Conservation (phyloP, 352 stramenopile species). For the Elongisporangium senticosum region DNA sequence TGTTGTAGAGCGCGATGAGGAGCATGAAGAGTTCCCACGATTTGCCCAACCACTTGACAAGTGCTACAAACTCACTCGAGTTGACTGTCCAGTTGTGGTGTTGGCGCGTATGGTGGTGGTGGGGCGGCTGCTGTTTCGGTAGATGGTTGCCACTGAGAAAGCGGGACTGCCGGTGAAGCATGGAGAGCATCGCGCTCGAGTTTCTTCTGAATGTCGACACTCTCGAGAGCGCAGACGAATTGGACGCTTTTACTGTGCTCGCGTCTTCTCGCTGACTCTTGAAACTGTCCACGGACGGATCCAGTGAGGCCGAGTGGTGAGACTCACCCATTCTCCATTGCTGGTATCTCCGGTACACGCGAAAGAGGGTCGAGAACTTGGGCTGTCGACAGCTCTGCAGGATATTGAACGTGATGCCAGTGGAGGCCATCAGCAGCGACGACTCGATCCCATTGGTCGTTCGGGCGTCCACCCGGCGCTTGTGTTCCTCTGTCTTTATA, state of each 20-base stretch:
- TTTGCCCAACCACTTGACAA: constrained; percentile 31
- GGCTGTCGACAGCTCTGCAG: constrained; percentile 42
- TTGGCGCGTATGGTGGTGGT: neutral
- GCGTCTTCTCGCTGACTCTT: neutral
- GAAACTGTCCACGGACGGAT: neutral
- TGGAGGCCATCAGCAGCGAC: constrained; percentile 8
- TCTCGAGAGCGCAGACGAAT: neutral
- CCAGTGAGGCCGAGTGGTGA: neutral
- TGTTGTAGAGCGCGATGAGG: constrained; percentile 36
- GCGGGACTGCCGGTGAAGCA: neutral
- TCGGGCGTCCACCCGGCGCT: neutral
- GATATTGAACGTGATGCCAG: constrained; percentile 52
- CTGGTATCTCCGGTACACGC: constrained; percentile 33
- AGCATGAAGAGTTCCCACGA: constrained; percentile 49
- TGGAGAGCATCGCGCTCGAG: neutral
- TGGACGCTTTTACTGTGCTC: neutral
- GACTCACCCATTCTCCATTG: constrained; percentile 18
- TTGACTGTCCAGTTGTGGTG: constrained; percentile 8
- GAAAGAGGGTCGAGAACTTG: constrained; percentile 36
- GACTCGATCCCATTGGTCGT: constrained; percentile 17
- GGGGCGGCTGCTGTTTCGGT: neutral
- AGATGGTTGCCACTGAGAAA: neutral
- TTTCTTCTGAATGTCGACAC: neutral
- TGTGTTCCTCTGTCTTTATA: constrained; percentile 20
- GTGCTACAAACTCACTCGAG: constrained; percentile 27